phyloP scores from a whole-genome alignment of 495 filamentous ascomycete species.

The Thermochaetoides thermophila region DNA sequence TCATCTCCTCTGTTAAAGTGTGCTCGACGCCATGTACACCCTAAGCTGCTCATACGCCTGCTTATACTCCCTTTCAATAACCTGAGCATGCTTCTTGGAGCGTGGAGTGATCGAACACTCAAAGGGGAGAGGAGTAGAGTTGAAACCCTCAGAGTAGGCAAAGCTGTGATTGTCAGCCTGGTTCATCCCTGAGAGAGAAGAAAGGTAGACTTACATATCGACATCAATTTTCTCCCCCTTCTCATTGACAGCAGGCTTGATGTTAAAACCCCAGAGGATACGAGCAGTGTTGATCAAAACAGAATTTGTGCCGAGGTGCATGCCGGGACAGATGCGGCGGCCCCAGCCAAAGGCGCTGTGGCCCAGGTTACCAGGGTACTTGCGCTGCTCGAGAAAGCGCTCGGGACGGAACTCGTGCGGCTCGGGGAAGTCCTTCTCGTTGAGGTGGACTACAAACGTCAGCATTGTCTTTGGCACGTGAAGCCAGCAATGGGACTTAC shows the following conservation, averaged over 20 bases:
- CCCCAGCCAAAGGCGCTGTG: constrained; percentile 47
- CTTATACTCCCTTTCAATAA: constrained; percentile 19
- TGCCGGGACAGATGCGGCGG: constrained; percentile 40
- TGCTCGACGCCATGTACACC: no score
- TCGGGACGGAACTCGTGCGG: constrained; percentile 37
- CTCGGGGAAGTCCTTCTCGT: constrained; percentile 42
- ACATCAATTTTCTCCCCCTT: constrained; percentile 33
- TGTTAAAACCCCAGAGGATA: constrained; percentile 36
- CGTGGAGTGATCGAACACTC: constrained; percentile 27
- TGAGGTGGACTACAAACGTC: constrained; percentile 30
- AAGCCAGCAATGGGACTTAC: constrained; percentile 21
- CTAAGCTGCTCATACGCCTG: no score
- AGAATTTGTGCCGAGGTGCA: constrained; percentile 35
- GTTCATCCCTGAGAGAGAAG: not conserved
- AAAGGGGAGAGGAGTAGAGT: constrained; percentile 36
- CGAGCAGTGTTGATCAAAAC: constrained; percentile 38
- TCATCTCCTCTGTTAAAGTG: no score
- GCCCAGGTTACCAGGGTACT: constrained; percentile 37
- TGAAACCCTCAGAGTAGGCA: constrained; percentile 37
- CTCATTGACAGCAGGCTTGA: constrained; percentile 29
- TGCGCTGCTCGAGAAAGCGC: constrained; percentile 23
- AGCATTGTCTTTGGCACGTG: constrained; percentile 6
- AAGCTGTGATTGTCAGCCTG: constrained; percentile 16
- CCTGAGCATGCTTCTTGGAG: constrained; percentile 15
- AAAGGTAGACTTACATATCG: constrained; percentile 23